Evolutionary conservation across 2,329 filamentous ascomycete genomes (phyloP).

Genomic region (Pestalotiopsis sp.): DNA sequence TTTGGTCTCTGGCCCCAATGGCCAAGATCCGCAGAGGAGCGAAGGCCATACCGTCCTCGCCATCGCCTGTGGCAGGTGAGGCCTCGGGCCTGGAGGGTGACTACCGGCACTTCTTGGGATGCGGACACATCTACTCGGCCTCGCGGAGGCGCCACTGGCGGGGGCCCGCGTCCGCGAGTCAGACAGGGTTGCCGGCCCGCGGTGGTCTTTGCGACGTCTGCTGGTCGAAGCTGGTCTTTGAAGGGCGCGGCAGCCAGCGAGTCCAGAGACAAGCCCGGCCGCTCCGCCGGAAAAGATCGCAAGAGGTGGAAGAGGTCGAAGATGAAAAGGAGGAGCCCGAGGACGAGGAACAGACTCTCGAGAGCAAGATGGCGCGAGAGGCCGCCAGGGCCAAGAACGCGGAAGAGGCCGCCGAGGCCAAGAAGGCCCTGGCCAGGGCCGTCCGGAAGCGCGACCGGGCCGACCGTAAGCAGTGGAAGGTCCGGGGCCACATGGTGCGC

Average conservation of each 20-base stretch:
- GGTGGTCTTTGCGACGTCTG: not conserved
- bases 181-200: not conserved
- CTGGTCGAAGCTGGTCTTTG: not conserved
- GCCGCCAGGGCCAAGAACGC: not conserved
- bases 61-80: not conserved
- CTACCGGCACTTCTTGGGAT: not conserved
- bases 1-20: not conserved
- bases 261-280: not conserved
- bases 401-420: not conserved
- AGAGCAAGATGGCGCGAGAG: not conserved
- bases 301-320: not conserved
- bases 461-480: not conserved
- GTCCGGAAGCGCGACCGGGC: not conserved
- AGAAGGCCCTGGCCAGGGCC: not conserved
- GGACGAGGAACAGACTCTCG: not conserved
- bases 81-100: not conserved
- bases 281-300: not conserved
- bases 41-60: not conserved
- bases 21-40: not conserved
- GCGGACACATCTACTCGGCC: not conserved
- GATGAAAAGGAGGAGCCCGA: not conserved
- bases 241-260: not conserved
- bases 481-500: not conserved
- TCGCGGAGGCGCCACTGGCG: not conserved
- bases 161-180: not conserved